Evolutionary conservation across 305 asterid species (phyloP), one percentile per base, ranked within the genome.

Genomic region (Solanum aculeatissimum): DNA sequence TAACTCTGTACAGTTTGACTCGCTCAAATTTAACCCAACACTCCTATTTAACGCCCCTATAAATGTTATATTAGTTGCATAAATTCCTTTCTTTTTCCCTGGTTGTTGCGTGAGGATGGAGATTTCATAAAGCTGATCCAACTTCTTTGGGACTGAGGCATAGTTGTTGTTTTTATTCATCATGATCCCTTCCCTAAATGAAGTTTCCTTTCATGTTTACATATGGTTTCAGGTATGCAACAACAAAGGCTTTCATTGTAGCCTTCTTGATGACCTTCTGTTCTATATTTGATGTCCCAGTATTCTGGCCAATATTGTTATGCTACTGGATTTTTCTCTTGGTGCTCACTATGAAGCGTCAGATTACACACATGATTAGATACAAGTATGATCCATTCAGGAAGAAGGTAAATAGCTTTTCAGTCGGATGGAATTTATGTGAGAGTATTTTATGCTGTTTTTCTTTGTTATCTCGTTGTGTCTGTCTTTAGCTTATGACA

Each of bases 301-400:
- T 94, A 66, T 96, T 93, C 89, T 94, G 99, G 98, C 99, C 99
- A 51, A 91, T 96, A 86, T 86, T 96, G 78, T 81, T 96, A 85
- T 92, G 91, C 85, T 96, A 96, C 89, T 96, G 99, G 99, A 84
- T 94, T 81, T 97, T 94, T 40, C 96, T 96, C 83, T 92, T 96
- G 65, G 90, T 88, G 84, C 94, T 94, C 16, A 95, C 98, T 58
- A 93, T 95, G 99, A 95, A 91, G 90, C 95, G 97, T 58, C 99
- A 94, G 85, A 92, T 94, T 85, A 88, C 91, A 92, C 99, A 95
- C 89, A 94, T 96, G 98, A 89, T 96, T 58, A 94, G 93, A 86
- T 94, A 92, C 94, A 94, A 86, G 87, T 96, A 96, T 79, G 84
- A 94, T 51, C 99, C 99, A 3, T 92, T 94, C 86, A 94, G 98